Conservation (phyloP, 2,329 filamentous ascomycete genomes). For the Trichothecium roseum region DNA sequence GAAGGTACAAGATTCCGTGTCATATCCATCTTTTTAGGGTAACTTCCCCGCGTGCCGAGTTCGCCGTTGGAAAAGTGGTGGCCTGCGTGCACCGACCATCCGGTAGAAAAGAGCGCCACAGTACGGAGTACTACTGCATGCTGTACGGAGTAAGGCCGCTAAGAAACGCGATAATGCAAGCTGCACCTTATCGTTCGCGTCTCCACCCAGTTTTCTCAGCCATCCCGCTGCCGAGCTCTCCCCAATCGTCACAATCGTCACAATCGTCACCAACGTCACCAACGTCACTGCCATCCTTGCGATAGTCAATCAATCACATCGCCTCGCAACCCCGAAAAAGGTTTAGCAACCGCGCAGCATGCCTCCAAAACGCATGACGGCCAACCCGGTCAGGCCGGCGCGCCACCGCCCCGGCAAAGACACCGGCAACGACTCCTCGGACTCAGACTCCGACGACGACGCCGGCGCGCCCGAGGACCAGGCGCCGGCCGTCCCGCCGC, state of each 20-base stretch:
- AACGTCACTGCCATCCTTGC: not conserved
- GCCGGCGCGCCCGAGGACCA: constrained; percentile 28
- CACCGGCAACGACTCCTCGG: constrained; percentile 41
- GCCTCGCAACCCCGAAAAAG: no score
- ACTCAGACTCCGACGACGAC: constrained; percentile 38
- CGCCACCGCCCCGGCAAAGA: constrained; percentile 83
- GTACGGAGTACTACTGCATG: no score
- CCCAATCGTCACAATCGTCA: no score
- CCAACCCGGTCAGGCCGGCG: constrained; percentile 70
- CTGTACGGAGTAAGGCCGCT: no score
- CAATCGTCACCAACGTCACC: no score
- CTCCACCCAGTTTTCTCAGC: not conserved
- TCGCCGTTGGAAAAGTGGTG: no score
- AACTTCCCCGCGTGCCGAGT: no score
- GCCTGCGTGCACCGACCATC: no score
- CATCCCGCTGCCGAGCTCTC: not conserved
- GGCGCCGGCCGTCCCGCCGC: constrained; percentile 33
- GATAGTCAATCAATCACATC: not conserved
- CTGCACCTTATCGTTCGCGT: not conserved
- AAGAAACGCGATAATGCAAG: no score
- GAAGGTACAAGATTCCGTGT: no score
- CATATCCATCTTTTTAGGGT: no score
- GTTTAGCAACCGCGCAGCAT: constrained; percentile 28
- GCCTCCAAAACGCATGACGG: constrained; percentile 83
- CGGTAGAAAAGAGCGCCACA: no score